Base-by-base conservation (phyloP, 208 protist species). In the Leishmania mexicana region DNA sequence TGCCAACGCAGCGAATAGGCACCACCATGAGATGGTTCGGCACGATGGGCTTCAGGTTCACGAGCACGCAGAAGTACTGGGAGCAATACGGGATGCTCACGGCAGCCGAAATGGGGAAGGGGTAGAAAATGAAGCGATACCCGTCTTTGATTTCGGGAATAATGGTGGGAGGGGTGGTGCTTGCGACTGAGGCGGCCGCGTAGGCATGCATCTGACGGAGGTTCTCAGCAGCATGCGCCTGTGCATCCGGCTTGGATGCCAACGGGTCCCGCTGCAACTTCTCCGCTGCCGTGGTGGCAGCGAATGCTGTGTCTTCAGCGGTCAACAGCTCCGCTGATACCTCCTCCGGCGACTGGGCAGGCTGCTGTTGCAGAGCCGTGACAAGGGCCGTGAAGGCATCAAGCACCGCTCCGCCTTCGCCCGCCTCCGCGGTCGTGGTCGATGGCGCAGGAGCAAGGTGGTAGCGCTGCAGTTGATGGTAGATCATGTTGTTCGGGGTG, bases 401-500 rank as follows among this genome's bases (percentile, higher is more conserved):
- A 45, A 35, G 70, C 70, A 74, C 45, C 45, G 70, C 70, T 74
- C 2, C 70, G 28, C 24, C 13, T 51, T 74, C 70, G 45, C 28
- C 45, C 53, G 42, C 51, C 28, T 49, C 35, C 35, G 68, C 38
- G 15, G 67, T 68, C 51, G 67, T 51, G n/a, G 19, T 75, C 35
- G 64, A 49, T 28, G 28, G 68, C 21, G 38, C 35, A 11, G 49
- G 21, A 53, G 35, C 51, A n/a, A 72, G 31, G 64, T 80, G 81
- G 60, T 87, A 92, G 40, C 84, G 72, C 81, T 95, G 92, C 31
- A 97, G 83, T 1, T 84, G 64, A 74, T 96, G 87, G 75, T 97
- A 97, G 62, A 97, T 85, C 83, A 94, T 87, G 84, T 97, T 96
- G 76, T 97, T 97, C 24, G 94, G 92, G 17, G 86, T 87, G 84